A percentile compares a stretch with the other conserved stretches of the same genome.
These are phyloP conservation scores for Boletus reticuloceps DNA, from an alignment of 768 basidiomycete genomes.

Conservation along the genomic window DNA sequence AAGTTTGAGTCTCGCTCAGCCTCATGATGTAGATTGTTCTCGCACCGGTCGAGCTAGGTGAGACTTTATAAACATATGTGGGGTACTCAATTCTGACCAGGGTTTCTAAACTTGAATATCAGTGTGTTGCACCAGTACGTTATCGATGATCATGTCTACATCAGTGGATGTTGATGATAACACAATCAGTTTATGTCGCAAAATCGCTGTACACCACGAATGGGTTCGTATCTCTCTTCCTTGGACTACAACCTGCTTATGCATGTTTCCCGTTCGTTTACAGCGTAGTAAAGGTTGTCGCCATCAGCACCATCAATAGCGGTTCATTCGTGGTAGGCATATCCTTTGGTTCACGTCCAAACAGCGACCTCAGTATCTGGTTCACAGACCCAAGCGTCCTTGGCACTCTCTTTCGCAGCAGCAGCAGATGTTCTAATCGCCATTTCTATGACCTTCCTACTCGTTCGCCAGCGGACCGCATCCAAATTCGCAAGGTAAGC, in stretches of 20 bases:
- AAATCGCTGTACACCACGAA: not conserved
- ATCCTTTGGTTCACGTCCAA: too few species aligned
- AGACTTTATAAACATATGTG: not conserved
- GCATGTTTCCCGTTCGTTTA: not conserved
- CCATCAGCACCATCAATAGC: not conserved
- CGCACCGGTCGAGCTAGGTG: not conserved
- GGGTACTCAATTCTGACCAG: not conserved
- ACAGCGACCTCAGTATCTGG: not conserved
- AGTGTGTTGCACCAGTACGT: not conserved
- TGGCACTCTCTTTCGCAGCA: not conserved
- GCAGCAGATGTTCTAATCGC: not conserved
- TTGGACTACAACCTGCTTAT: not conserved
- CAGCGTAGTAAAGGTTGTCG: not conserved
- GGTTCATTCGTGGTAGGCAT: too few species aligned
- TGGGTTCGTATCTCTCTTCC: not conserved
- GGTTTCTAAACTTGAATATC: not conserved
- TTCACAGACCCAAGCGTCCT: not conserved
- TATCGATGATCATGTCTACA: not conserved
- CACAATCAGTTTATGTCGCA: not conserved
- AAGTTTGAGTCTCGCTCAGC: not conserved
- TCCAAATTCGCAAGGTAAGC: not conserved
- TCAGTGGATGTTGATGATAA: not conserved
- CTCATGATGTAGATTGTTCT: not conserved
- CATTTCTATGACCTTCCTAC: not conserved
- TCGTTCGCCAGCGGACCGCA: not conserved